These are phyloP conservation scores for Wickerhamiella parazyma DNA, from an alignment of 805 yeast species.

Conservation along the genomic window DNA sequence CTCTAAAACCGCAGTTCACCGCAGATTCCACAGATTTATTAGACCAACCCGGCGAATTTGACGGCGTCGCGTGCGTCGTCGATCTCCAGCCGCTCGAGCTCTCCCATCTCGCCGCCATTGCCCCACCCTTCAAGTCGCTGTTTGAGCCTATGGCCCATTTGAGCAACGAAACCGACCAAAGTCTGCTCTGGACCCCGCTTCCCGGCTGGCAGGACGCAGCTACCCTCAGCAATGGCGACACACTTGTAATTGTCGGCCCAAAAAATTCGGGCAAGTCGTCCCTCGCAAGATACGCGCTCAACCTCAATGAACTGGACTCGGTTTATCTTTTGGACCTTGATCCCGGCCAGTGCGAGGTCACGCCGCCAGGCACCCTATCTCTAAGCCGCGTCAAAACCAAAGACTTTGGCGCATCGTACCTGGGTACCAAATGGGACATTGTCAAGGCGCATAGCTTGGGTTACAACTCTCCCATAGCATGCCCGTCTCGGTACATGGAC, in stretches of 20 bases:
- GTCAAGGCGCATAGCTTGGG: conserved; percentile 39
- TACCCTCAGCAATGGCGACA: background rate
- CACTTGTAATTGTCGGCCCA: conserved; percentile 40
- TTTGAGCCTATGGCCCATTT: conserved; percentile 10
- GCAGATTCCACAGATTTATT: conserved; percentile 1
- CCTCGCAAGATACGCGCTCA: conserved; percentile 35
- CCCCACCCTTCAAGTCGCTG: conserved; percentile 22
- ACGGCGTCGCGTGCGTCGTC: conserved; percentile 1
- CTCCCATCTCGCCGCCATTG: conserved; percentile 11
- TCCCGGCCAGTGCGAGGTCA: conserved; percentile 78
- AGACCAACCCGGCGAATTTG: background rate
- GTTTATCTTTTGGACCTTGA: conserved; percentile 59
- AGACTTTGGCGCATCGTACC: conserved; percentile 30
- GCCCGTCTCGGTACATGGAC: conserved; percentile 42
- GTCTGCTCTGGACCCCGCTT: conserved; percentile 1
- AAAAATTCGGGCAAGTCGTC: conserved; percentile 81
- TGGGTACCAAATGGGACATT: conserved; percentile 21
- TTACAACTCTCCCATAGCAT: conserved; percentile 50
- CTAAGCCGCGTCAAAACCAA: conserved; percentile 27
- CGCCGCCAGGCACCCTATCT: conserved; percentile 59
- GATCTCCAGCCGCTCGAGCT: conserved; percentile 2
- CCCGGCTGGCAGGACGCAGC: background rate
- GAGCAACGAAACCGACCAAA: background rate
- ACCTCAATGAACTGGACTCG: conserved; percentile 15
- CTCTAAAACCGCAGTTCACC: conserved; percentile 11